Evolutionary conservation across 257 asterid genomes (phyloP).

Genomic region (Lycium ferocissimum): DNA sequence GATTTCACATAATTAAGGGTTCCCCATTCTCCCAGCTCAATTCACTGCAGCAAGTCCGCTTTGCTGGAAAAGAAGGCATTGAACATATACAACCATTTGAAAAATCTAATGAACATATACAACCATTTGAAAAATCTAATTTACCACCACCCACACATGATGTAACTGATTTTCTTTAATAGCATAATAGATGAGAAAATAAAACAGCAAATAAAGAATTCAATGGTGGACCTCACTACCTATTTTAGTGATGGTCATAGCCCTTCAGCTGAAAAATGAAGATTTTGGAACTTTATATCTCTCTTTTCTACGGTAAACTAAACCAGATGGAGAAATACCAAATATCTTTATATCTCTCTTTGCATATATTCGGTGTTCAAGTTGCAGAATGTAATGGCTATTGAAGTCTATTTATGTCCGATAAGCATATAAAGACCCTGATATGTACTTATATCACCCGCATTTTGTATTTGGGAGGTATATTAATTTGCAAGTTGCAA

Average conservation of each 20-base stretch:
- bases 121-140: not conserved
- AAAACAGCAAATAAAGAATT: not conserved
- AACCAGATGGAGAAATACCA: not conserved
- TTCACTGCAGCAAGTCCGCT: not conserved
- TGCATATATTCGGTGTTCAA: not conserved
- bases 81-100: too few relatives aligned
- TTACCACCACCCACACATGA: not conserved
- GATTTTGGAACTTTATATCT: not conserved
- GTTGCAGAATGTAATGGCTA: not conserved
- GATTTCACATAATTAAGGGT: conserved; percentile 7
- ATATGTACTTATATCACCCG: not conserved
- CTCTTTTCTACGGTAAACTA: not conserved
- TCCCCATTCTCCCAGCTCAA: not conserved
- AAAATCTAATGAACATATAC: too few relatives aligned
- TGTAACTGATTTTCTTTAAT: not conserved
- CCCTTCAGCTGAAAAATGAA: not conserved
- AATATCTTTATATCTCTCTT: not conserved
- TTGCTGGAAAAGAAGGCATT: not conserved
- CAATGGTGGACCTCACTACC: not conserved
- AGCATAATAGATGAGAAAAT: not conserved
- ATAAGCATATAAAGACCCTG: not conserved
- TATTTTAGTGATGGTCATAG: not conserved
- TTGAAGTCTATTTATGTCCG: not conserved
- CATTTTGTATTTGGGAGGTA: not conserved
- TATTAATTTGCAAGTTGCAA: not conserved